Evolutionary conservation across 306 rosid species (phyloP).

Genomic region (Prunus davidiana): DNA sequence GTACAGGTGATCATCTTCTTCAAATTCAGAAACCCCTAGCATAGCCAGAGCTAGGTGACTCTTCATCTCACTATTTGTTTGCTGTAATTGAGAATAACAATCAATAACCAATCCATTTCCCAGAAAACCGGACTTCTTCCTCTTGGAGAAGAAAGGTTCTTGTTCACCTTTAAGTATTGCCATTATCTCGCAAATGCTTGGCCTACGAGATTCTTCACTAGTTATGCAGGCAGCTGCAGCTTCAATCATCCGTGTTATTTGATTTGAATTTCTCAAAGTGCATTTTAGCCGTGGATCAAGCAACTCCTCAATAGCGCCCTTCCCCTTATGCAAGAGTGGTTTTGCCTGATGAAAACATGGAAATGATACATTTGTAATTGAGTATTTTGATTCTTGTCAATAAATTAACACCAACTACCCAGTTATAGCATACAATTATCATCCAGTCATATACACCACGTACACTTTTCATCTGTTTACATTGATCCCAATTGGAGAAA

Average conservation of each 20-base stretch:
- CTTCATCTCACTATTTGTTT: slow-evolving; percentile 70
- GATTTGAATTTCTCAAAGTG: slow-evolving; percentile 54
- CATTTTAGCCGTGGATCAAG: slow-evolving; percentile 72
- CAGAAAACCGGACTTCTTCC: slow-evolving; percentile 68
- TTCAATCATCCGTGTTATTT: slow-evolving; percentile 72
- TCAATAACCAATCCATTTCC: slow-evolving; percentile 74
- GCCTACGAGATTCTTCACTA: slow-evolving; percentile 84
- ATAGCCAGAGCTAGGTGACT: slow-evolving; percentile 89
- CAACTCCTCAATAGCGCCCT: slow-evolving; percentile 83
- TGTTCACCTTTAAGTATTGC: slow-evolving; percentile 83
- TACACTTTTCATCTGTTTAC: slow-evolving; percentile 1
- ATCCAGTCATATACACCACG: neutral
- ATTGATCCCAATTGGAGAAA: neutral
- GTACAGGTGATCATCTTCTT: slow-evolving; percentile 70
- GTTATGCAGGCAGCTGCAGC: slow-evolving; percentile 86
- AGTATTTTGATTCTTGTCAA: neutral
- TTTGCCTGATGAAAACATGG: slow-evolving; percentile 59
- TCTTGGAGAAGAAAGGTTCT: slow-evolving; percentile 45
- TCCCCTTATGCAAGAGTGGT: slow-evolving; percentile 77
- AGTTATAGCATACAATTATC: neutral
- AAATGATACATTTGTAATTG: neutral
- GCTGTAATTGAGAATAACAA: slow-evolving; percentile 67
- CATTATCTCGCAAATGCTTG: slow-evolving; percentile 65
- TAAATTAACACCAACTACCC: neutral
- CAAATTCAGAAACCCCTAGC: slow-evolving; percentile 90